Conservation (phyloP, 2,329 filamentous ascomycete species). For the Fusarium torulosum region DNA sequence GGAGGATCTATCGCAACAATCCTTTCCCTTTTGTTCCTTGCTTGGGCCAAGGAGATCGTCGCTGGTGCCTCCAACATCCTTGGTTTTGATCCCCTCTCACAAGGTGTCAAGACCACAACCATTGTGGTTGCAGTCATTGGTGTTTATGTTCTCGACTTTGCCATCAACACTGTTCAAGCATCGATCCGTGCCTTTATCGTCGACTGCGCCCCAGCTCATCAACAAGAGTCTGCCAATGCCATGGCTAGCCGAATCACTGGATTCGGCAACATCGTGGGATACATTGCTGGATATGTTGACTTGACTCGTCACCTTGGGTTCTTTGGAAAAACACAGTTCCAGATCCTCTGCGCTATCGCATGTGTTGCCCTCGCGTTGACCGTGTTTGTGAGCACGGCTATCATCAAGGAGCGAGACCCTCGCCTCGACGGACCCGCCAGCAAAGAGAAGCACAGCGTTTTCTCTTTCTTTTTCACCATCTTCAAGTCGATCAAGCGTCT, state of each 20-base stretch:
- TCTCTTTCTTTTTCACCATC: conserved; percentile 84
- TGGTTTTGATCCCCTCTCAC: conserved; percentile 74
- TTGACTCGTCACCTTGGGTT: conserved; percentile 81
- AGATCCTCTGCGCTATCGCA: conserved; percentile 89
- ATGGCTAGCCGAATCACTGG: conserved; percentile 92
- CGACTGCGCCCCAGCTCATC: conserved; percentile 90
- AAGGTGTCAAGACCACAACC: conserved; percentile 72
- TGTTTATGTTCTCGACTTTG: conserved; percentile 92
- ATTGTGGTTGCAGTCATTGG: conserved; percentile 86
- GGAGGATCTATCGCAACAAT: conserved; percentile 76
- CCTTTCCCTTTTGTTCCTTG: conserved; percentile 74
- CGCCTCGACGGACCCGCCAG: conserved; percentile 74
- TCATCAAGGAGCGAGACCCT: conserved; percentile 85
- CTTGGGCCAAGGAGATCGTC: conserved; percentile 81
- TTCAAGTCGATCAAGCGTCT: conserved; percentile 81
- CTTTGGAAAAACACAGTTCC: conserved; percentile 90
- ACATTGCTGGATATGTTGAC: conserved; percentile 86
- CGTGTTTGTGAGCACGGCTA: conserved; percentile 74
- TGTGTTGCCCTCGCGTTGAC: conserved; percentile 78
- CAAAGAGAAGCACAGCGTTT: conserved; percentile 71
- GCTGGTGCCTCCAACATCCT: conserved; percentile 76
- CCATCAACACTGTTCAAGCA: conserved; percentile 97
- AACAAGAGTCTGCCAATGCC: conserved; percentile 93
- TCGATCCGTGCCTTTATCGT: conserved; percentile 93
- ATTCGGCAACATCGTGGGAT: conserved; percentile 90